Conservation (phyloP, 2,329 filamentous ascomycete genomes). For the Amesomyces nigricolor region DNA sequence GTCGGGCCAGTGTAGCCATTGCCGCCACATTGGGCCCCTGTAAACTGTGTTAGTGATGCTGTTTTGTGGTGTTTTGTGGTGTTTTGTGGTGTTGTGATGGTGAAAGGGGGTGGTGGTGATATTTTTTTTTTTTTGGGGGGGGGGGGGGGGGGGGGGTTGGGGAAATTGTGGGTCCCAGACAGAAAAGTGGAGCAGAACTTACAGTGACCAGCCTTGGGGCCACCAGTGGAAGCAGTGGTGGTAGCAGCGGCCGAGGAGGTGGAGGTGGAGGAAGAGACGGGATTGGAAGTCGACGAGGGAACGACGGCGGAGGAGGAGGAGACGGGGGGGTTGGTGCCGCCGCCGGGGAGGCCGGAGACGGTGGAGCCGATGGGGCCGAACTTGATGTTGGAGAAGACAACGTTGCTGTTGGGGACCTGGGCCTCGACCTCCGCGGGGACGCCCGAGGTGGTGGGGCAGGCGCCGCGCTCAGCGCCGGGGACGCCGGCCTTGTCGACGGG, state of each 20-base stretch:
- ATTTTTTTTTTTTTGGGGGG: conserved; percentile 22
- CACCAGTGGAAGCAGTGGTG: conserved; percentile 9
- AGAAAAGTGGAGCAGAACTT: background rate
- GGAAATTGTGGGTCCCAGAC: no score
- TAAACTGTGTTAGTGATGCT: no score
- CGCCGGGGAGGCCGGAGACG: conserved; percentile 30
- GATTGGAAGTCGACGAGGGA: conserved; percentile 12
- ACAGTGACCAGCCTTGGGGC: conserved; percentile 23
- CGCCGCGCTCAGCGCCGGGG: conserved; percentile 49
- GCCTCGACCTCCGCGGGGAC: conserved; percentile 46
- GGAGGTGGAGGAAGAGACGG: conserved; percentile 8
- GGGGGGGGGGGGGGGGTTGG: no score
- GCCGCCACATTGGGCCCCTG: no score
- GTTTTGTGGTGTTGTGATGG: no score
- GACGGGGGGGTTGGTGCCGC: conserved; percentile 28
- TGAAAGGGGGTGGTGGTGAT: no score
- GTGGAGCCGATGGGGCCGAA: conserved; percentile 52
- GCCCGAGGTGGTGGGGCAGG: conserved; percentile 48
- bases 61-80: conserved; percentile 22
- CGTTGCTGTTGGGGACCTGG: conserved; percentile 42
- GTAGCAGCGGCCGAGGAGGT: conserved; percentile 13
- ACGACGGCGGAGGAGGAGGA: conserved; percentile 14
- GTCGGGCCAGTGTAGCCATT: conserved; percentile 28
- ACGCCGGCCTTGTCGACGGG: conserved; percentile 41
- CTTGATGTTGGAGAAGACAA: conserved; percentile 56